Conservation (phyloP, 345 rosid species). For the Citrus inodora region DNA sequence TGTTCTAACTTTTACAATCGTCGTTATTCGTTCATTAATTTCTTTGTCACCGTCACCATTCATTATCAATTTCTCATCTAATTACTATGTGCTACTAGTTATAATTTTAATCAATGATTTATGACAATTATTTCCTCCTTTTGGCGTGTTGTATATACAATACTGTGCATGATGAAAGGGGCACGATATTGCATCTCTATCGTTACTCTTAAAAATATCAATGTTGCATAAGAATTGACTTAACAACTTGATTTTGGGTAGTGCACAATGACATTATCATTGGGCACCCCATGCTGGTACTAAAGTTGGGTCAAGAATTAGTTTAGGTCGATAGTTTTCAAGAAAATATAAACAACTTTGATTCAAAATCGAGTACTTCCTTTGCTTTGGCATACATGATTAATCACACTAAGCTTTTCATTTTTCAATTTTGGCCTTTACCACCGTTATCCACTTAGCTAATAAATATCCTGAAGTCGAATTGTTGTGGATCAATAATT, state of each 20-base stretch:
- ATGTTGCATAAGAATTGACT: not conserved
- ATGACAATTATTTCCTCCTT: not conserved
- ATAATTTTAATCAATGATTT: not conserved
- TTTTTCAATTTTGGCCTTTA: not conserved
- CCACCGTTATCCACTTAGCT: not conserved
- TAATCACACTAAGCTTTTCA: not conserved
- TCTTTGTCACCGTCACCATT: conserved; percentile 18
- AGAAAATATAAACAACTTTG: too few species aligned
- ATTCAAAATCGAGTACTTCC: too few species aligned
- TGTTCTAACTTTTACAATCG: conserved; percentile 12
- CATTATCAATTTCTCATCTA: not conserved
- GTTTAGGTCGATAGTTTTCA: too few species aligned
- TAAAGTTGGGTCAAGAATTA: too few species aligned
- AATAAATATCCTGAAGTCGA: not conserved
- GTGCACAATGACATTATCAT: too few species aligned
- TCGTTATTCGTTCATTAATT: not conserved
- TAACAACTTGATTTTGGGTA: not conserved
- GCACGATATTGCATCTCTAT: not conserved
- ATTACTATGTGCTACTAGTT: not conserved
- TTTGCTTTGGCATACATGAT: not conserved
- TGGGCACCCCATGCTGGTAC: too few species aligned
- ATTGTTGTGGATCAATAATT: not conserved
- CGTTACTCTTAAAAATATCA: too few species aligned
- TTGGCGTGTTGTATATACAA: not conserved
- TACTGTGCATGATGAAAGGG: not conserved